Evolutionary conservation across 768 basidiomycete species (phyloP), one percentile per base, ranked within the genome.

Genomic region (Pisolithus tinctorius): DNA sequence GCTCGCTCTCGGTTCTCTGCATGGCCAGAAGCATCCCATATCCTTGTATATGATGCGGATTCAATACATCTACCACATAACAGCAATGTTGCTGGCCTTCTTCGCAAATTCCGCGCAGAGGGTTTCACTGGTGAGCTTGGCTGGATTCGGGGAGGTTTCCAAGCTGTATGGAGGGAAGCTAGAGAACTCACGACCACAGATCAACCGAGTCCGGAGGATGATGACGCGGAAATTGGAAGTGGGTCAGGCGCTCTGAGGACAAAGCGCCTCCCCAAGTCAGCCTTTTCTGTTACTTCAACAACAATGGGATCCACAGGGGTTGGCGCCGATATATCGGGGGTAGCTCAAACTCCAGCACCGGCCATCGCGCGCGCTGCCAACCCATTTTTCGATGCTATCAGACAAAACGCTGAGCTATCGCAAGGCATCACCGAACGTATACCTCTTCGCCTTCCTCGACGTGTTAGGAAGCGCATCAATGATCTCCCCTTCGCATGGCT

Each of bases 371-470:
- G 47, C 64, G 71, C 60, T 60, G 60, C 69, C 4, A 97, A 95
- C 64, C 95, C 95, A 9, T 98, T 98, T 72, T 97, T 91, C 58
- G 94, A 98, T 68, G 86, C 88, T 60, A 88, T 98, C 59, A 83
- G 88, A 37, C 89, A 93, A 69, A 90, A 92, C 58, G 64, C 83
- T 2, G 93, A 96, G 69, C 80, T 96, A 23, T 79, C 84, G 2
- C 67, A 82, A 31, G 81, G 82, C 6, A 77, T 82, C 55, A 88
- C 84, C 0, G 89, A 93, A 59, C 85, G 88, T 31, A 94, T 95
- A 36, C 83, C 89, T 13, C 80, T 96, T 48, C 69, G 69, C 43
- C 69, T 85, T 14, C 74, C 81, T 1, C 60, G 67, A 34, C 59
- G 70, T 2, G 75, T 82, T 47, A 75, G 76, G 23, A 69, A 71